These are phyloP conservation scores for Xylaria palmicola DNA, from an alignment of 495 filamentous ascomycete genomes.

Conservation along the genomic window DNA sequence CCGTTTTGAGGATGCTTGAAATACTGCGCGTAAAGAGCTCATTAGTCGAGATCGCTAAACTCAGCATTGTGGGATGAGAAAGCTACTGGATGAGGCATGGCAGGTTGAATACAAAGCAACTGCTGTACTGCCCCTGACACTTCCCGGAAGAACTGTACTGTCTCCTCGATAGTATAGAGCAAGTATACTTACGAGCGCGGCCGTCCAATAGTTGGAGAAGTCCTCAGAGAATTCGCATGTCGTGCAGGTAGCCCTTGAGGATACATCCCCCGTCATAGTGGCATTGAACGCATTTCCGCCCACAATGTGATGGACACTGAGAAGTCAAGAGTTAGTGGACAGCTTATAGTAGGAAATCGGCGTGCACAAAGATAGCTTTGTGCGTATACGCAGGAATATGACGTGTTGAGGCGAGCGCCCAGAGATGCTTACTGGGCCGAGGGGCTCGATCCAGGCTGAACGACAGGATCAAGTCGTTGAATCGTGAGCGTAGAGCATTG, in stretches of 20 bases:
- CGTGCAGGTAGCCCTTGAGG: constrained; percentile 43
- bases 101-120: too few species aligned
- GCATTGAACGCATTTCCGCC: constrained; percentile 54
- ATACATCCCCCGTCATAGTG: constrained; percentile 45
- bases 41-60: too few species aligned
- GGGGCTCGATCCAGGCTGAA: constrained; percentile 45
- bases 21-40: too few species aligned
- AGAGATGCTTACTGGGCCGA: too few species aligned
- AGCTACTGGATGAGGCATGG: not conserved
- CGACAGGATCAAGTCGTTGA: constrained; percentile 50
- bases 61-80: not conserved
- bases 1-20: constrained; percentile 52
- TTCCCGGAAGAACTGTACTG: too few species aligned
- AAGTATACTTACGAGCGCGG: constrained; percentile 35
- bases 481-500: constrained; percentile 50
- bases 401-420: too few species aligned
- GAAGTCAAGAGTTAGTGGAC: too few species aligned
- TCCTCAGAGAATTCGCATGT: constrained; percentile 50
- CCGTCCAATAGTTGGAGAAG: constrained; percentile 53
- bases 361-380: too few species aligned
- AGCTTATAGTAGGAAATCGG: too few species aligned
- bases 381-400: too few species aligned
- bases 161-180: too few species aligned
- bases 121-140: too few species aligned
- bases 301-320: constrained; percentile 51